These are phyloP conservation scores for Mycena galopus DNA, from an alignment of 768 basidiomycete genomes.

Conservation along the genomic window DNA sequence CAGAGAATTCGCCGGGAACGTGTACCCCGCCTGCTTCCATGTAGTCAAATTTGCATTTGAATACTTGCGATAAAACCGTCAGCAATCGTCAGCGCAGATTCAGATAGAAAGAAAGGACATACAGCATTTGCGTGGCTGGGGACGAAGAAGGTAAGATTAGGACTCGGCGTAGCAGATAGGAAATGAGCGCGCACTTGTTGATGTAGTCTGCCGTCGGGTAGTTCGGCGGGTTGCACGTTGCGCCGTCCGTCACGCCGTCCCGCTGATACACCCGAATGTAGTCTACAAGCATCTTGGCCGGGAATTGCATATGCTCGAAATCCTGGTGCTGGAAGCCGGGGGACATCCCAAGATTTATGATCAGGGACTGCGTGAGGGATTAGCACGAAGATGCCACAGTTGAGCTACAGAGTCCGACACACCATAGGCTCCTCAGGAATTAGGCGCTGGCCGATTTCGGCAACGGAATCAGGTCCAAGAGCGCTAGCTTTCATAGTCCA, in stretches of 20 bases:
- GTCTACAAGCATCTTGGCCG: slow-evolving; percentile 86
- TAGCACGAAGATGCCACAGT: background rate
- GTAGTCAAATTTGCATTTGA: slow-evolving; percentile 90
- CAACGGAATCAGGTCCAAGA: slow-evolving; percentile 72
- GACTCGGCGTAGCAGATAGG: background rate
- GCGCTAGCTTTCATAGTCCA: slow-evolving; percentile 81
- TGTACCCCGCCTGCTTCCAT: slow-evolving; percentile 82
- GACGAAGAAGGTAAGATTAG: background rate
- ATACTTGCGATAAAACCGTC: too few species aligned
- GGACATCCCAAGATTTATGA: slow-evolving; percentile 89
- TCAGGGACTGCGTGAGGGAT: slow-evolving; percentile 68
- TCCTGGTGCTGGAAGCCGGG: slow-evolving; percentile 82
- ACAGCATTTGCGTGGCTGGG: slow-evolving; percentile 61
- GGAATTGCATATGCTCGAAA: slow-evolving; percentile 80
- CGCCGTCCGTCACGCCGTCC: slow-evolving; percentile 71
- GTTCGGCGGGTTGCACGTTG: slow-evolving; percentile 84
- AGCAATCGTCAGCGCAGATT: too few species aligned
- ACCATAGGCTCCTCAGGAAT: slow-evolving; percentile 97
- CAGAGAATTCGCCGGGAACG: slow-evolving; percentile 76
- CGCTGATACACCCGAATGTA: slow-evolving; percentile 94
- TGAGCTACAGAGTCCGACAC: slow-evolving; percentile 40
- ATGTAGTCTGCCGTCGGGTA: slow-evolving; percentile 89
- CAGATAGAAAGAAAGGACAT: too few species aligned
- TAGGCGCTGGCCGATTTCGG: slow-evolving; percentile 73
- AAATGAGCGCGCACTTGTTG: slow-evolving; percentile 57